Conservation (phyloP, 148 eudicot species). For the Spergularia marina region DNA sequence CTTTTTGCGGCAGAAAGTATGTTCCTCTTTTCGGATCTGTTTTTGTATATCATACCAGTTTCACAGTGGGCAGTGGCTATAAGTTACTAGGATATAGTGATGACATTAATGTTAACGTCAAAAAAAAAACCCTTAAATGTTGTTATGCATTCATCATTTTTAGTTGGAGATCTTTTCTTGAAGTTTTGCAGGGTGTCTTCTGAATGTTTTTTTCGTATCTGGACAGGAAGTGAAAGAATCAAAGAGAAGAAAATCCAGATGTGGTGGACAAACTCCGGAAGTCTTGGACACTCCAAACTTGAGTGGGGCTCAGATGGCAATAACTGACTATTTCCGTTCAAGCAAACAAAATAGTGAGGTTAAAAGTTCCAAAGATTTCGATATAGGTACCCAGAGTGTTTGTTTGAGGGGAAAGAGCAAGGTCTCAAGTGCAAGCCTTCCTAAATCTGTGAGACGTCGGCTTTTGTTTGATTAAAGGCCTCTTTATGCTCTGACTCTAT, state of each 20-base stretch:
- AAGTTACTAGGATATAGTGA: neutral
- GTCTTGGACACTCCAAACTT: slow-evolving; percentile 35
- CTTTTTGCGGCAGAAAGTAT: slow-evolving; percentile 67
- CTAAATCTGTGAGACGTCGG: slow-evolving; percentile 81
- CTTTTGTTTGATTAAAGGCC: slow-evolving; percentile 51
- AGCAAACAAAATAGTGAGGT: slow-evolving; percentile 38
- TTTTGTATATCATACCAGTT: neutral
- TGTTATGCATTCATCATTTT: neutral
- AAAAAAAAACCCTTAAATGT: too few species aligned
- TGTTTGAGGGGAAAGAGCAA: slow-evolving; percentile 42
- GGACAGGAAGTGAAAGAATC: slow-evolving; percentile 56
- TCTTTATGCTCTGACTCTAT: neutral
- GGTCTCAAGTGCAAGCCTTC: slow-evolving; percentile 36
- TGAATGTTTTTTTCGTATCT: neutral
- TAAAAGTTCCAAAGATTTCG: slow-evolving; percentile 30
- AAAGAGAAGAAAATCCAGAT: slow-evolving; percentile 40
- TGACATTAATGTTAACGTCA: neutral
- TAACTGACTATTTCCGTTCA: slow-evolving; percentile 74
- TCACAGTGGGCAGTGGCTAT: neutral
- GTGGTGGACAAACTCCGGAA: slow-evolving; percentile 27
- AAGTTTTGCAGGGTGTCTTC: neutral
- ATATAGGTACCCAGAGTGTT: slow-evolving; percentile 13
- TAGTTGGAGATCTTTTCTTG: neutral
- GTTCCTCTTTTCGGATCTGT: slow-evolving; percentile 5
- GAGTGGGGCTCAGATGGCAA: slow-evolving; percentile 50